Evolutionary conservation across 805 yeast genomes (phyloP), one percentile per base, ranked within the genome.

Genomic region (Torulaspora gathmanii): DNA sequence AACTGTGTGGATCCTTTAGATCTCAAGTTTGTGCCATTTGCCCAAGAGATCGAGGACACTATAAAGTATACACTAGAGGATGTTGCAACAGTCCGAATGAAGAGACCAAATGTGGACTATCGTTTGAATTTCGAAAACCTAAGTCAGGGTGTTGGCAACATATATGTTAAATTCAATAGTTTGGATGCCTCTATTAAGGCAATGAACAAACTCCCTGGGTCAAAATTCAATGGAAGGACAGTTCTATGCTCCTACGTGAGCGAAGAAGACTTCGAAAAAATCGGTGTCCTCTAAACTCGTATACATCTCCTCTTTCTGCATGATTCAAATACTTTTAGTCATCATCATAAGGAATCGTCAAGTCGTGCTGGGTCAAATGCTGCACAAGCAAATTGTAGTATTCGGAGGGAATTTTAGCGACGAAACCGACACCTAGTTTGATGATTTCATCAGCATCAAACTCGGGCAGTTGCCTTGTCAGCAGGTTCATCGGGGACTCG

Each of bases 351-450:
- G 52, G 49, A 37, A 49, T 43, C 7, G 25, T 40, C 30, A 52
- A 26, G 31, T 52, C 44, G 16, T 60, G 56, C 20, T 60, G 53
- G 10, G 58, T 52, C 26, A 61, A 44, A 48, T 66, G 70, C 15
- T 57, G 56, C 3, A 65, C 67, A 25, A 66, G 52, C 19, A 58
- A 39, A 7, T 53, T 52, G 59, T 83, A 86, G 26, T 89, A 68
- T 2, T 71, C 68, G 26, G 74, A 77, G 0, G 95, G 95, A 5
- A 89, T 66, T 56, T 79, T 79, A 6, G 90, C 83, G 3, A 88
- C 77, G 52, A 88, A 85, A 42, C 93, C 86, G 31, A 89, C 74
- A 33, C 91, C 83, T 16, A 89, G 67, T 55, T 85, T 83, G 20
- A 87, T 85, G 35, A 87, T 78, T 53, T 84, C 87, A 46, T 77